These are phyloP conservation scores for Amanita subjunquillea DNA, from an alignment of 768 basidiomycete species.

Conservation along the genomic window DNA sequence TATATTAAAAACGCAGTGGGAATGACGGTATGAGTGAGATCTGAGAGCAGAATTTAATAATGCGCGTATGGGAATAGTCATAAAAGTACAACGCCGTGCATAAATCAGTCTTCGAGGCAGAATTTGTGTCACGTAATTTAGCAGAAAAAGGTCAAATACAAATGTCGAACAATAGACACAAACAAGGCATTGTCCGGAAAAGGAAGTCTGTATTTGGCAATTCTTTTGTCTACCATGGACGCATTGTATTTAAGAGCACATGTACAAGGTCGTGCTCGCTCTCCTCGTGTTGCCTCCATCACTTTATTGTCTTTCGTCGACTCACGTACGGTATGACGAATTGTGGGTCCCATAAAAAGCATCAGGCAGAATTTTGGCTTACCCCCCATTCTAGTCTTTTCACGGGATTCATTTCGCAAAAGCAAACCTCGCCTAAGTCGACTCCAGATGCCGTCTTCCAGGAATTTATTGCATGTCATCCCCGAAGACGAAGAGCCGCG, in stretches of 20 bases:
- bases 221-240: conserved; percentile 19
- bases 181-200: conserved; percentile 11
- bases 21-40: too few species aligned
- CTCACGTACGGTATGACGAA: conserved; percentile 5
- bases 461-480: conserved; percentile 19
- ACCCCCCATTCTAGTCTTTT: conserved; percentile 15
- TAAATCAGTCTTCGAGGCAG: background rate
- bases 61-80: too few species aligned
- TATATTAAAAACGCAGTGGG: too few species aligned
- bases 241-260: conserved; percentile 14
- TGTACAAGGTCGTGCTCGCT: conserved; percentile 3
- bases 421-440: conserved; percentile 19
- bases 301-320: conserved; percentile 12
- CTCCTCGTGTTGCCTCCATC: conserved; percentile 8
- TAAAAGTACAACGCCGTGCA: too few species aligned
- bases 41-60: too few species aligned
- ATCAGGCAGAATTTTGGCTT: conserved; percentile 1
- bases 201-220: conserved; percentile 14
- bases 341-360: conserved; percentile 14
- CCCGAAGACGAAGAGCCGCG: conserved; percentile 21
- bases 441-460: conserved; percentile 11
- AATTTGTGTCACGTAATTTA: background rate
- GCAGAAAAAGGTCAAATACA: background rate
- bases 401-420: conserved; percentile 19
- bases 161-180: background rate